Evolutionary conservation across 139 green algal genomes (phyloP), one percentile per base, ranked within the genome.

Genomic region (Coccomyxa sp.): DNA sequence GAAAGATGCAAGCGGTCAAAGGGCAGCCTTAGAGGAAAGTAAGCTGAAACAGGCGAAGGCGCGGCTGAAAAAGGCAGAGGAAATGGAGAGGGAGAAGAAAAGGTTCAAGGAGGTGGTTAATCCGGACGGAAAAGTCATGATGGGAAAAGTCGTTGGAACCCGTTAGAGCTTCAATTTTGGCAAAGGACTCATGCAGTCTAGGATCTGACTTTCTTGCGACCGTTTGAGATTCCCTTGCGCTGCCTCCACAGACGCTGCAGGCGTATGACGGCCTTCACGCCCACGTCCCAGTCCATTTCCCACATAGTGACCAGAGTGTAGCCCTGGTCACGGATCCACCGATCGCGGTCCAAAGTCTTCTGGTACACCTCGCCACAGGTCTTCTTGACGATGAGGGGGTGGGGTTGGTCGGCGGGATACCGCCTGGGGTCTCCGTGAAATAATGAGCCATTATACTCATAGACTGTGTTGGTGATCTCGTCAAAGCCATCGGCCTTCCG

Each of bases 61-160:
- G 44, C 44, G 44, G 44, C 44, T 58, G 44, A 58, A 58, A 58
- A 58, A 58, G 44, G 44, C 44, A 58, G 44, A 58, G 44, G 44
- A 58, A 58, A 58, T 58, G 44, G 44, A 58, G 44, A 58, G 44
- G 44, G 44, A 58, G 44, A 58, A 58, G 44, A 58, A 58, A 58
- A 58, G 44, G 44, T 58, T 58, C 44, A 58, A 58, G 44, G 44
- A 58, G 44, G 44, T 58, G 10, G 44, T 58, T 58, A 58, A 58
- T 58, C 44, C 44, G 44, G 44, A 58, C 44, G 44, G 44, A 58
- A 58, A 58, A 58, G 44, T 58, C 44, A 58, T 58, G 44, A 58
- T 58, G 44, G 44, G 44, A 14, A 58, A 58, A 58, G 12, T 58
- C 12, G 14, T 58, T 58, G 44, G 14, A 58, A 10, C 44, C 44